Conservation (phyloP, 352 stramenopile species). For the Pythium chondricola region DNA sequence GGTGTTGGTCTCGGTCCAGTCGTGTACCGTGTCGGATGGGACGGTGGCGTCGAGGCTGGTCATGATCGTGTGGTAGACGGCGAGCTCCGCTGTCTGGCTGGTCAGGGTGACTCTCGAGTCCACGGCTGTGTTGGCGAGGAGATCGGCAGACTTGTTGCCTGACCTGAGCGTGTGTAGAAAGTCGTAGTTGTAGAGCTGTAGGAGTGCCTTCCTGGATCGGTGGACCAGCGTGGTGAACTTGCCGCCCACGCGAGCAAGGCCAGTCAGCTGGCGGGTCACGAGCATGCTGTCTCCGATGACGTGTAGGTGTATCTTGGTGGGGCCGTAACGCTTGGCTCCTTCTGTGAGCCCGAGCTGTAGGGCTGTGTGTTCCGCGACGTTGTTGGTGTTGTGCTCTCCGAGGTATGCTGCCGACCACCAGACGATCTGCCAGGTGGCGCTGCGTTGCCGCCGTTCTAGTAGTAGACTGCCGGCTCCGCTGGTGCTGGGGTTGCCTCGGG, state of each 20-base stretch:
- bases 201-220: background rate
- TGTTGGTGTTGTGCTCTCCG: background rate
- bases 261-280: background rate
- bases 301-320: too few species aligned
- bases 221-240: background rate
- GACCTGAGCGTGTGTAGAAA: background rate
- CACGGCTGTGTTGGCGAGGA: slow-evolving; percentile 3
- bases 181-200: background rate
- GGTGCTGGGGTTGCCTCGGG: background rate
- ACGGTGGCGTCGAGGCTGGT: too few species aligned
- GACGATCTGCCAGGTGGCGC: background rate
- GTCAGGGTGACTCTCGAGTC: too few species aligned
- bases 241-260: background rate
- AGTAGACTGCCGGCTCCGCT: slow-evolving; percentile 2
- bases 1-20: too few species aligned
- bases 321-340: too few species aligned
- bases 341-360: too few species aligned
- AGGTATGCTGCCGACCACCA: slow-evolving; percentile 6
- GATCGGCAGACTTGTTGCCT: slow-evolving; percentile 4
- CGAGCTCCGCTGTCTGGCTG: too few species aligned
- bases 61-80: too few species aligned
- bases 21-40: too few species aligned
- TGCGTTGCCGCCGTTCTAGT: background rate
- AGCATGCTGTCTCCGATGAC: slow-evolving; percentile 1
- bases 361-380: slow-evolving; percentile 3